Conservation (phyloP, 257 asterid genomes). For the Galeopsis tetrahit region DNA sequence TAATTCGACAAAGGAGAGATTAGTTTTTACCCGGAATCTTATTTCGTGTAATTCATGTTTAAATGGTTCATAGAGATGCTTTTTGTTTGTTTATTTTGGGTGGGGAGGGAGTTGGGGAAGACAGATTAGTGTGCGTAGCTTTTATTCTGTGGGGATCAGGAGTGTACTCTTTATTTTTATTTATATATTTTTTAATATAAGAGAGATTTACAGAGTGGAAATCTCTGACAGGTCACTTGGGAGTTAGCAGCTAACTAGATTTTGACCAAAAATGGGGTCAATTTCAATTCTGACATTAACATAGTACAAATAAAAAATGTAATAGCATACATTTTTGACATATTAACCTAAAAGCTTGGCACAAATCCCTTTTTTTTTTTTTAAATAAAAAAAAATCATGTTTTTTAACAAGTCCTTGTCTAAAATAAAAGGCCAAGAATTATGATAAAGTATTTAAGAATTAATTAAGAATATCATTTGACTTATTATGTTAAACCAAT, state of each 20-base stretch:
- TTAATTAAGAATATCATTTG: too few relatives aligned
- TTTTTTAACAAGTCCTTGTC: too few relatives aligned
- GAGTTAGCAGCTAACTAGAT: constrained; percentile 32
- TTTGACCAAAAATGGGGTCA: constrained; percentile 20
- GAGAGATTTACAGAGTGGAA: constrained; percentile 21
- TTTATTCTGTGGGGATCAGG: background rate
- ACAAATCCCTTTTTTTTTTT: too few relatives aligned
- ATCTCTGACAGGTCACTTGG: constrained; percentile 32
- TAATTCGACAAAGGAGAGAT: too few relatives aligned
- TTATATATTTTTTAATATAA: background rate
- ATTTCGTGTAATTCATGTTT: background rate
- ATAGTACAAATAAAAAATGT: too few relatives aligned
- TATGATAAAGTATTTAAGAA: too few relatives aligned
- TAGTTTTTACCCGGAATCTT: background rate
- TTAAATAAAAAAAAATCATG: too few relatives aligned
- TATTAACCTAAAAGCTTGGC: too few relatives aligned
- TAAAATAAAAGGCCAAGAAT: too few relatives aligned
- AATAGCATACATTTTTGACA: too few relatives aligned
- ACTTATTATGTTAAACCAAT: too few relatives aligned
- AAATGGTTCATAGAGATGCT: background rate
- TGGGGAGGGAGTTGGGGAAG: background rate
- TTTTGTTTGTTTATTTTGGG: background rate
- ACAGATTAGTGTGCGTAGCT: background rate
- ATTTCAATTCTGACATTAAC: background rate
- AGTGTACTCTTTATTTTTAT: background rate